Evolutionary conservation across 352 stramenopile genomes (phyloP).

Genomic region (Phytopythium montanum): DNA sequence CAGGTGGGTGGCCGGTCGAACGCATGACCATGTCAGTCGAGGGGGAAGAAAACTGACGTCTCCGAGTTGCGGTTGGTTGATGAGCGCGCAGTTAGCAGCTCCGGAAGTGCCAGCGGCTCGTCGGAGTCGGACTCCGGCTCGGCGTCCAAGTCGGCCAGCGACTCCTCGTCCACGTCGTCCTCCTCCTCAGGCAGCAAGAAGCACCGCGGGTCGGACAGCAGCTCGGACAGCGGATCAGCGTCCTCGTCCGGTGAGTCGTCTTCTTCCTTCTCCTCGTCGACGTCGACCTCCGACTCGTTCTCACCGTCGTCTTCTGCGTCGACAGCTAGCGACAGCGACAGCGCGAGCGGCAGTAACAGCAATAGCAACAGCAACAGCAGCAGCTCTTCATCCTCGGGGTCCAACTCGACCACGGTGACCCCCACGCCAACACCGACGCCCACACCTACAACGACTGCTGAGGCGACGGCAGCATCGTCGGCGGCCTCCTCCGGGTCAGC

Average conservation of each 20-base stretch:
- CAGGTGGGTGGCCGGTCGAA: conserved; percentile 9
- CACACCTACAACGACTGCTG: conserved; percentile 13
- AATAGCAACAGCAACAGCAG: conserved; percentile 7
- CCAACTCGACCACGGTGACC: conserved; percentile 11
- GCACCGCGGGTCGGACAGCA: not conserved
- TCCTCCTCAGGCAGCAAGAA: conserved; percentile 11
- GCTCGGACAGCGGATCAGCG: conserved; percentile 3
- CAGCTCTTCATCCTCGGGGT: conserved; percentile 14
- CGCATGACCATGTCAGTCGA: not conserved
- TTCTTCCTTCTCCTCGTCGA: not conserved
- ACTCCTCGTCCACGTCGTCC: conserved; percentile 4
- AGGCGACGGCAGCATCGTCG: conserved; percentile 20
- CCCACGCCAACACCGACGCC: conserved; percentile 8
- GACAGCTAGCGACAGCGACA: conserved; percentile 5
- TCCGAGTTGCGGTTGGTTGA: not conserved
- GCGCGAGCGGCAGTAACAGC: not conserved
- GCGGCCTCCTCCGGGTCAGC: conserved; percentile 17
- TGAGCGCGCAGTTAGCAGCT: conserved; percentile 11
- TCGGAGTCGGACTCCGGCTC: conserved; percentile 11
- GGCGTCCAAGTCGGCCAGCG: conserved; percentile 13
- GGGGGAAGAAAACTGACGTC: not conserved
- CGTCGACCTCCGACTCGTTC: conserved; percentile 18
- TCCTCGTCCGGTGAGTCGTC: conserved; percentile 5
- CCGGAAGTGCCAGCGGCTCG: conserved; percentile 12
- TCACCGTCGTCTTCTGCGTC: conserved; percentile 15